Conservation (phyloP, 169 alveolate species). For the Plasmodium chabaudi region DNA sequence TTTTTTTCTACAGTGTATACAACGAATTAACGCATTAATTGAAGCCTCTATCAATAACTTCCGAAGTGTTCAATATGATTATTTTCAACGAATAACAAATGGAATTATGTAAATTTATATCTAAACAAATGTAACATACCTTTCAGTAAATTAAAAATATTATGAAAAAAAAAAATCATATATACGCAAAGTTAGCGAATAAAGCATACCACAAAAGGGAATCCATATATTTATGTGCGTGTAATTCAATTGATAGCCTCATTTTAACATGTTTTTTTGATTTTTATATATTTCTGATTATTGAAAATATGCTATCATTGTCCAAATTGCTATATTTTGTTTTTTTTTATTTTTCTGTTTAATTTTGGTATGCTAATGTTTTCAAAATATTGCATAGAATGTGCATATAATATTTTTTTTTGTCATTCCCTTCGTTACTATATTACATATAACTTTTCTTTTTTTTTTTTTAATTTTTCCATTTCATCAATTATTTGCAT, state of each 20-base stretch:
- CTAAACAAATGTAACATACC: not conserved
- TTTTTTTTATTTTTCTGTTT: not conserved
- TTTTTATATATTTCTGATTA: no score
- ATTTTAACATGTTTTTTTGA: not conserved
- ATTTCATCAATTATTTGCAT: not conserved
- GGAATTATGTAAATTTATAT: slow-evolving; percentile 89
- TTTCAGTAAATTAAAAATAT: not conserved
- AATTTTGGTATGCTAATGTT: not conserved
- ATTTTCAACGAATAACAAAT: slow-evolving; percentile 94
- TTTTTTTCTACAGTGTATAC: slow-evolving; percentile 81
- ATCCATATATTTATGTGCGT: no score
- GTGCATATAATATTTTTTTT: no score
- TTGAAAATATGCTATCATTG: not conserved
- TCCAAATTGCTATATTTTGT: not conserved
- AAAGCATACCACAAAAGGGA: no score
- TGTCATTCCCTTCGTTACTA: no score
- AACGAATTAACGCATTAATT: slow-evolving; percentile 90
- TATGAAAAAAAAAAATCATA: not conserved
- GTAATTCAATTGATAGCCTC: not conserved
- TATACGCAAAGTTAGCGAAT: not conserved
- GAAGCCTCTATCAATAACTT: slow-evolving; percentile 93
- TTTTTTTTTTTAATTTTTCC: slow-evolving; percentile 2
- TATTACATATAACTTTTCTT: not conserved
- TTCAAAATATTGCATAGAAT: no score
- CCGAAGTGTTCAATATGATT: slow-evolving; percentile 96